Evolutionary conservation across 768 basidiomycete genomes (phyloP), one percentile per base, ranked within the genome.

Genomic region (Lactarius indigo): DNA sequence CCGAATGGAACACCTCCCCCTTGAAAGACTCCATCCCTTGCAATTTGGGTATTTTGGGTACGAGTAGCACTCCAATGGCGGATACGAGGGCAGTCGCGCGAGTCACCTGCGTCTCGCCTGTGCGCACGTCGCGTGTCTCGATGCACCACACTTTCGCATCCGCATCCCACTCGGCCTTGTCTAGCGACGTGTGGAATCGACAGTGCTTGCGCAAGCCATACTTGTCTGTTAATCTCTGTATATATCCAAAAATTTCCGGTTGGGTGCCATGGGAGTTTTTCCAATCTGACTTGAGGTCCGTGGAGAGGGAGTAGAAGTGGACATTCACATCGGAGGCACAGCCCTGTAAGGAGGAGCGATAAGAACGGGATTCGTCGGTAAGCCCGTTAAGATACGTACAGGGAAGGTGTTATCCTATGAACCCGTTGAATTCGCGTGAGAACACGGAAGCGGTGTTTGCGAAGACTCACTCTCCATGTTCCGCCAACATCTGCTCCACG

Each of bases 1-100:
- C 81, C 39, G 85, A 84, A 74, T 87, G 87, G 75, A 82, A 88
- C 20, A 79, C 63, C 18, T 75, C 71, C 1, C 86, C 87, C 57
- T 79, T 75, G 72, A 87, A 88, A 20, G 23, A 28, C 12, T 74
- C 72, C 8, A 66, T 59, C 6, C 76, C 76, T 0, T 69, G 68
- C 3, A 79, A 37, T 4, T 70, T 71, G 1, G 75, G 69, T 57
- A 67, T 70, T 12, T 69, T 68, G 23, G 73, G 74, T 20, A 69
- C 72, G 41, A 72, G 61, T 10, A 78, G 69, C 5, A 59, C 13
- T 31, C 74, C 74, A 13, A 71, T 69, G 37, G 76, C 78, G 7
- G 73, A 72, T 58, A 78, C 72, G 64, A 79, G 37, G 30, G 75
- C 64, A n/a, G 74, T 71, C 50, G 73, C 72, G 5, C 39, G 56